These are phyloP conservation scores for Lactarius tabidus DNA, from an alignment of 768 basidiomycete genomes.

Conservation along the genomic window DNA sequence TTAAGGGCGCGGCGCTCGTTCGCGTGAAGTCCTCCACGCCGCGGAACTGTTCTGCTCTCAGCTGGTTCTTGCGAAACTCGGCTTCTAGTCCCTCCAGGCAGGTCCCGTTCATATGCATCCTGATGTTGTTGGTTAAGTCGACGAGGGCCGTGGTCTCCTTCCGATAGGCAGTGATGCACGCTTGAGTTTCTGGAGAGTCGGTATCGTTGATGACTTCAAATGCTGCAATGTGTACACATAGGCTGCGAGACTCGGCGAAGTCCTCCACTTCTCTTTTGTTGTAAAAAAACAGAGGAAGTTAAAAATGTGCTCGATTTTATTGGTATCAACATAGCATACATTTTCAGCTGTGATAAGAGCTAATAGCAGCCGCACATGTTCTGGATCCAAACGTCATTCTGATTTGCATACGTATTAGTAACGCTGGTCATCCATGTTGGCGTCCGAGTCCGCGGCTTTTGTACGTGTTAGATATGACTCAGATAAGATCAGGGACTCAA, in stretches of 20 bases:
- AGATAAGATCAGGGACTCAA: no score
- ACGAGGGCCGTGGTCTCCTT: slow-evolving; percentile 79
- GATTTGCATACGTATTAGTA: slow-evolving; percentile 98
- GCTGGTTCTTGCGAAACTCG: slow-evolving; percentile 67
- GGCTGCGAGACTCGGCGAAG: slow-evolving; percentile 37
- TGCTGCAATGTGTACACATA: slow-evolving; percentile 36
- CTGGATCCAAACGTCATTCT: slow-evolving; percentile 92
- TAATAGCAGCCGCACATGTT: slow-evolving; percentile 91
- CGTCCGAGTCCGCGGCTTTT: no score
- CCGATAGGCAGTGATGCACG: slow-evolving; percentile 72
- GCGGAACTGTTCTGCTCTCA: slow-evolving; percentile 60
- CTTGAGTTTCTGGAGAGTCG: slow-evolving; percentile 76
- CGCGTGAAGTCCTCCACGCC: slow-evolving; percentile 69
- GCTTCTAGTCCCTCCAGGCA: slow-evolving; percentile 77
- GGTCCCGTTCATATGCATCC: slow-evolving; percentile 64
- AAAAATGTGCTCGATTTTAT: no score
- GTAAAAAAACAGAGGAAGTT: no score
- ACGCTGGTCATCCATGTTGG: slow-evolving; percentile 81
- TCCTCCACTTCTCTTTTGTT: slow-evolving; percentile 99
- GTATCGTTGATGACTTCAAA: slow-evolving; percentile 95
- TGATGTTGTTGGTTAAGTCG: slow-evolving; percentile 81
- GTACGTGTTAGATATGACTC: no score
- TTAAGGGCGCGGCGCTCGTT: slow-evolving; percentile 69
- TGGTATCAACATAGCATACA: no score
- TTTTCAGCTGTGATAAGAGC: slow-evolving; percentile 94